A percentile compares a stretch with the other conserved stretches of the same genome.
phyloP scores from a whole-genome alignment of 139 green algal species.

The Chlorella sp. region DNA sequence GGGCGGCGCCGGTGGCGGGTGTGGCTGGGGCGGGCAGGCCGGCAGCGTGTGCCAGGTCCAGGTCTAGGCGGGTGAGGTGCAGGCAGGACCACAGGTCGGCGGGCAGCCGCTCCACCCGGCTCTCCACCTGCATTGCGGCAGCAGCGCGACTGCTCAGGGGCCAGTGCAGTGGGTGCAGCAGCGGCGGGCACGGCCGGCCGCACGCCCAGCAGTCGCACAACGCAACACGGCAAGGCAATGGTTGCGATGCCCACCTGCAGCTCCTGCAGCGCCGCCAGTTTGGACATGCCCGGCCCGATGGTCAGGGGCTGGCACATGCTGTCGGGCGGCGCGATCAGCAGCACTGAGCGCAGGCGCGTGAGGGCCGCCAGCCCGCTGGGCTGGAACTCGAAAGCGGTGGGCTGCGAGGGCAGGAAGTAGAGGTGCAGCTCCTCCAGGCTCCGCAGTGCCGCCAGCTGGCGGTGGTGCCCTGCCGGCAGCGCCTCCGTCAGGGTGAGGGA shows the following conservation, averaged over 20 bases:
- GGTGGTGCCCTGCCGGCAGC: not conserved
- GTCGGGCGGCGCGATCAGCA: not conserved
- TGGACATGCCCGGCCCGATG: conserved; percentile 14
- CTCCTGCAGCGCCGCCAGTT: conserved; percentile 7
- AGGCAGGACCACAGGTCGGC: conserved; percentile 18
- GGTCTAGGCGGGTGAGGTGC: conserved; percentile 15
- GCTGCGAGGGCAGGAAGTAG: not conserved
- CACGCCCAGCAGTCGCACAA: too few species aligned
- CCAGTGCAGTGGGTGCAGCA: too few species aligned
- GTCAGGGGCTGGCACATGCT: not conserved
- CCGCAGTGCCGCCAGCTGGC: not conserved
- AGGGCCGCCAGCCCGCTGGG: not conserved
- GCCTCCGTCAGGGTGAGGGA: not conserved
- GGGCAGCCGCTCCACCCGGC: conserved; percentile 13
- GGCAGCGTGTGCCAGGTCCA: not conserved
- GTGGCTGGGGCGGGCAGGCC: not conserved
- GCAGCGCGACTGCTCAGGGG: too few species aligned
- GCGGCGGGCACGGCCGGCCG: too few species aligned
- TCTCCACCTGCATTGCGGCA: not conserved
- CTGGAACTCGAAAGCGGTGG: conserved; percentile 7
- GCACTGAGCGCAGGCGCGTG: conserved; percentile 21
- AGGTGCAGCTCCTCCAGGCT: conserved; percentile 29
- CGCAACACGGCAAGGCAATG: not conserved
- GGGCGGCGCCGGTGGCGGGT: not conserved
- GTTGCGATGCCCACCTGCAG: conserved; percentile 10